A percentile compares a stretch with the other conserved stretches of the same genome.
Conservation (phyloP, 106 monocot genomes). For the Dioscorea dumetorum region DNA sequence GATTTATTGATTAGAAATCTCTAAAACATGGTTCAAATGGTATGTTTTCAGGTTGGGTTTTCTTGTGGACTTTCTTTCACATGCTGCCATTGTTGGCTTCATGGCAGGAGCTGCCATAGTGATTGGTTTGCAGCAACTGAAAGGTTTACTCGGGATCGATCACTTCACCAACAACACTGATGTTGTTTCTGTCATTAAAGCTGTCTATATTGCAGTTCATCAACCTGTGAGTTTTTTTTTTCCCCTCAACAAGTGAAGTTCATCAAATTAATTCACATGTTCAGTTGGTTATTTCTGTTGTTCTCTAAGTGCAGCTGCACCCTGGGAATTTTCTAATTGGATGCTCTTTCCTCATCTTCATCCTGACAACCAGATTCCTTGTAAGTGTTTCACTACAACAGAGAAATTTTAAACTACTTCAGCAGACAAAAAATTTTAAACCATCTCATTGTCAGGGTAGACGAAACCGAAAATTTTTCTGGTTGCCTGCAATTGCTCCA, state of each 20-base stretch:
- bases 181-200: constrained; percentile 59
- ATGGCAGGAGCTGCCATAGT: constrained; percentile 80
- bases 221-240: constrained; percentile 29
- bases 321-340: constrained; percentile 73
- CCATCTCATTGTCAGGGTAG: constrained; percentile 36
- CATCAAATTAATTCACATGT: no score
- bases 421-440: not conserved
- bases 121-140: constrained; percentile 75
- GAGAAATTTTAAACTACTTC: not conserved
- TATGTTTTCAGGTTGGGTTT: constrained; percentile 58
- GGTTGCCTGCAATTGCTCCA: constrained; percentile 67
- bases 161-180: constrained; percentile 83
- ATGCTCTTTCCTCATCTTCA: constrained; percentile 80
- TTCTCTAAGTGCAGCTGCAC: constrained; percentile 45
- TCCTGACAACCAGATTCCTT: constrained; percentile 57
- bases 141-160: constrained; percentile 65
- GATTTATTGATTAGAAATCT: not conserved
- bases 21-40: not conserved
- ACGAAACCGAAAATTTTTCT: constrained; percentile 65
- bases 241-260: not conserved
- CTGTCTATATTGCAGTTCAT: constrained; percentile 47
- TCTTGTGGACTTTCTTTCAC: constrained; percentile 73
- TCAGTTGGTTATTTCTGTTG: not conserved
- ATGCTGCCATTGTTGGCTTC: constrained; percentile 82
- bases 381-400: constrained; percentile 34